phyloP scores from a whole-genome alignment of 1,284 basidiomycete genomes.

The Ceratobasidium sp. region DNA sequence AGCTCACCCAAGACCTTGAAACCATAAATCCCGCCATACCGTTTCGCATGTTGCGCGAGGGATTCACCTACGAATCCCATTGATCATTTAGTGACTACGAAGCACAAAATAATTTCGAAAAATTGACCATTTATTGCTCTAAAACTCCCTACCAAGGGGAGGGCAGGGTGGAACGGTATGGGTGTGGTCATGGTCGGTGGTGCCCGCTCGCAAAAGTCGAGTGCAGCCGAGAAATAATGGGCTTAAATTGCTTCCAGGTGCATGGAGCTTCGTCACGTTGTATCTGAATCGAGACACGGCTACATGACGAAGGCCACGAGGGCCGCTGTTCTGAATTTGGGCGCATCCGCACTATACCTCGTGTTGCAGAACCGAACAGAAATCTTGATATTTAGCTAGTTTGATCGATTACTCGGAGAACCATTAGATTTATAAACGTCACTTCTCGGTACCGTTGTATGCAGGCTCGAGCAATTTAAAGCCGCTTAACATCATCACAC shows the following conservation, averaged over 20 bases:
- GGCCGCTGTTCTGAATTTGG: not conserved
- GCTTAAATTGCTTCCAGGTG: not conserved
- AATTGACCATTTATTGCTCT: constrained; percentile 49
- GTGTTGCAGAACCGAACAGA: not conserved
- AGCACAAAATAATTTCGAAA: not conserved
- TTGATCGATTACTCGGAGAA: not conserved
- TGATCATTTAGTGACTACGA: constrained; percentile 51
- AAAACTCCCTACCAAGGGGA: constrained; percentile 64
- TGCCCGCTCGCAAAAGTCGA: not conserved
- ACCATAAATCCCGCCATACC: constrained; percentile 65
- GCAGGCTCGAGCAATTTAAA: too few species aligned
- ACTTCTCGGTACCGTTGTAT: too few species aligned
- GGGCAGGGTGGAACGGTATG: constrained; percentile 52
- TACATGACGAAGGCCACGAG: not conserved
- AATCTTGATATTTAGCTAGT: not conserved
- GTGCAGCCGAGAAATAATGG: not conserved
- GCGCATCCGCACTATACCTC: not conserved
- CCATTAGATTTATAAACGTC: not conserved
- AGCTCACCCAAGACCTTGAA: constrained; percentile 60
- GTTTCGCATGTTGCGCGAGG: constrained; percentile 60
- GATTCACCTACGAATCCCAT: constrained; percentile 51
- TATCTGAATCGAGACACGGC: not conserved
- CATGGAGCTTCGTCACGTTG: not conserved
- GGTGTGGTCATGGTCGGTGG: constrained; percentile 56
- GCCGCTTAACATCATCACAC: too few species aligned